Percentiles rank a stretch among this genome's conserved stretches.
phyloP scores from a whole-genome alignment of 2,329 filamentous ascomycete genomes.

The Escovopsis sp. region DNA sequence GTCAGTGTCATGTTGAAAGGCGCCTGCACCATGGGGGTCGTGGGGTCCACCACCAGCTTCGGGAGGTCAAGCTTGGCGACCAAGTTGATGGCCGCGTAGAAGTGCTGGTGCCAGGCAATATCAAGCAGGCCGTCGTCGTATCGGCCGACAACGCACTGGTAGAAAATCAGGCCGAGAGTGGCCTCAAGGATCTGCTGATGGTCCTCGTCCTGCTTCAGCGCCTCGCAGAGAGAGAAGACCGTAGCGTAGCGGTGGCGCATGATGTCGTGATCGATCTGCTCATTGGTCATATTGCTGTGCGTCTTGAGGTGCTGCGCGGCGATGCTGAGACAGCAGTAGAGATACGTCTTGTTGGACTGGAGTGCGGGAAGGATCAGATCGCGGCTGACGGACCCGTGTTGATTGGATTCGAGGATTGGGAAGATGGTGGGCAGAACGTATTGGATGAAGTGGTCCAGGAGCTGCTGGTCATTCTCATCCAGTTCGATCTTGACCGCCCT shows the following conservation, averaged over 20 bases:
- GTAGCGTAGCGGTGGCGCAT: slow-evolving; percentile 83
- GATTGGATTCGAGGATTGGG: slow-evolving; percentile 79
- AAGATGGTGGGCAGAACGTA: slow-evolving; percentile 81
- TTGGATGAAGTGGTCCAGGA: slow-evolving; percentile 83
- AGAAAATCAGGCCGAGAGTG: slow-evolving; percentile 88
- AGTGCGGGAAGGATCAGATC: slow-evolving; percentile 78
- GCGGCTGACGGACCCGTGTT: slow-evolving; percentile 65
- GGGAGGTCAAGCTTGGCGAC: slow-evolving; percentile 75
- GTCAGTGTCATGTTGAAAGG: slow-evolving; percentile 93
- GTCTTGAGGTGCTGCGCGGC: slow-evolving; percentile 87
- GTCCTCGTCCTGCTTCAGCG: slow-evolving; percentile 63
- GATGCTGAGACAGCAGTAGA: slow-evolving; percentile 91
- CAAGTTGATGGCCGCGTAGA: slow-evolving; percentile 75
- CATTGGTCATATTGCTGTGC: slow-evolving; percentile 41
- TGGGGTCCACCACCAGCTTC: slow-evolving; percentile 44
- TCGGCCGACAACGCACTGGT: slow-evolving; percentile 81
- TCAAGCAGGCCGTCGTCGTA: slow-evolving; percentile 74
- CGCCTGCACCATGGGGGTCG: slow-evolving; percentile 38
- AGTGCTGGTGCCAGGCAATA: slow-evolving; percentile 94
- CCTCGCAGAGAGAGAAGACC: slow-evolving; percentile 71
- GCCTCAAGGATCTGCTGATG: slow-evolving; percentile 85
- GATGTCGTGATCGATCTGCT: slow-evolving; percentile 77
- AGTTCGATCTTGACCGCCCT: slow-evolving; percentile 65
- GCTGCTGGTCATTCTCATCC: slow-evolving; percentile 70
- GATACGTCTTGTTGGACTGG: slow-evolving; percentile 80